Evolutionary conservation across 768 basidiomycete species (phyloP), one percentile per base, ranked within the genome.

Genomic region (Exsudoporus frostii): DNA sequence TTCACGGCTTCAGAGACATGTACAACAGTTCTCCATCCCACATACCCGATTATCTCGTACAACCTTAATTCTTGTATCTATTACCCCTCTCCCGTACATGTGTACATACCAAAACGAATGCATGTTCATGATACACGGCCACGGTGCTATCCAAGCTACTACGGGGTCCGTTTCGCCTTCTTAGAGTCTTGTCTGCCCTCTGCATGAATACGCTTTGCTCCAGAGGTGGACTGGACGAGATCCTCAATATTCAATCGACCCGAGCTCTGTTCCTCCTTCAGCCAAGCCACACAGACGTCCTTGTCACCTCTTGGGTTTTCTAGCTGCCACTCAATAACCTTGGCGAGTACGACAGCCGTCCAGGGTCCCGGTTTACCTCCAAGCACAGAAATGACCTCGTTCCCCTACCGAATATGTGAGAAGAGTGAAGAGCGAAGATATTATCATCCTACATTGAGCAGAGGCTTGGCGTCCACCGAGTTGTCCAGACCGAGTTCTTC

Each of bases 291-390:
- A 64, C 92, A 94, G 5, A 84, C 80, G 6, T 83, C 85, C 62
- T 83, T 81, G 5, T 81, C 79, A 1, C 77, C 79, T 2, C 75
- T 62, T 0, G 94, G 91, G 65, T 93, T 73, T 33, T 82, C 85
- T 7, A 98, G 76, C 61, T 94, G 92, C 95, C 94, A 98, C 54
- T 85, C 81, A 19, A 92, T 64, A 24, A 98, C 77, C 43, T 76
- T 79, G n/a, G 77, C 72, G 19, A 92, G 74, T 7, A 85, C 77
- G 27, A 77, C 71, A 30, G 81, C 80, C 6, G 85, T 83, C 83
- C 92, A 86, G 2, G 83, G 79, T 2, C 93, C 93, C 2, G 85
- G 79, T 55, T 77, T 82, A 17, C 75, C 75, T 2, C 71, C 78
- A 6, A 95, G 73, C 9, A 81, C 66, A 20, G 69, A 55, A 2